Conservation (phyloP, 768 basidiomycete genomes). For the Daedalea quercina region DNA sequence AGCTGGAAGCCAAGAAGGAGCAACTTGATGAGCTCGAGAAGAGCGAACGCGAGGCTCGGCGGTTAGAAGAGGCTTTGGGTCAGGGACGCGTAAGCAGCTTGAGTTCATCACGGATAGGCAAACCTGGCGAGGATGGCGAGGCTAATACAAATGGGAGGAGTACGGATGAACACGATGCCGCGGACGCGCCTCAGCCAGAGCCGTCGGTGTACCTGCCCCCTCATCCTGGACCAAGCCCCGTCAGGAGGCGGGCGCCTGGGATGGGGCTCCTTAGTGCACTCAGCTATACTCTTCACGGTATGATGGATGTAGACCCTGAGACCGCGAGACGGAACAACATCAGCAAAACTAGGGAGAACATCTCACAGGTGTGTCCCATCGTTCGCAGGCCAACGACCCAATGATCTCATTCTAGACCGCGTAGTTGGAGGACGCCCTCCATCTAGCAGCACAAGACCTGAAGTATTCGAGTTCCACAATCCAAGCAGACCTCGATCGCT, state of each 20-base stretch:
- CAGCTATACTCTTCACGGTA: conserved; percentile 91
- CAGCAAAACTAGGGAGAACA: conserved; percentile 88
- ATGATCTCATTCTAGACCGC: neutral
- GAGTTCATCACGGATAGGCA: conserved; percentile 18
- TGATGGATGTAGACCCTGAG: conserved; percentile 99
- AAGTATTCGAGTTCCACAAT: conserved; percentile 96
- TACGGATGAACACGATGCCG: conserved; percentile 25
- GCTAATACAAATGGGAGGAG: conserved; percentile 15
- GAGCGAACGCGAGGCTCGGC: conserved; percentile 83
- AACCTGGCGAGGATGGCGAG: conserved; percentile 15
- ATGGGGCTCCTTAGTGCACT: conserved; percentile 88
- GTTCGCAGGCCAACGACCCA: neutral
- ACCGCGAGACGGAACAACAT: conserved; percentile 89
- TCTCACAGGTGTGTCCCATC: conserved; percentile 69
- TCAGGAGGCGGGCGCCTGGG: conserved; percentile 57
- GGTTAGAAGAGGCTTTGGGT: conserved; percentile 79
- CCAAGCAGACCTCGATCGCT: conserved; percentile 95
- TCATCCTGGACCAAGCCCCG: conserved; percentile 73
- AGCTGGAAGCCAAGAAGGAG: conserved; percentile 77
- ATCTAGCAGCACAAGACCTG: conserved; percentile 86
- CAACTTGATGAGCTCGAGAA: conserved; percentile 86
- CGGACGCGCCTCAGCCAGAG: conserved; percentile 31
- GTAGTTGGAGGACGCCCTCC: conserved; percentile 92
- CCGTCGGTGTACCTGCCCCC: conserved; percentile 55
- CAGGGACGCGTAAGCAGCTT: conserved; percentile 16